Conservation (phyloP, 345 rosid genomes). For the Angophora floribunda region DNA sequence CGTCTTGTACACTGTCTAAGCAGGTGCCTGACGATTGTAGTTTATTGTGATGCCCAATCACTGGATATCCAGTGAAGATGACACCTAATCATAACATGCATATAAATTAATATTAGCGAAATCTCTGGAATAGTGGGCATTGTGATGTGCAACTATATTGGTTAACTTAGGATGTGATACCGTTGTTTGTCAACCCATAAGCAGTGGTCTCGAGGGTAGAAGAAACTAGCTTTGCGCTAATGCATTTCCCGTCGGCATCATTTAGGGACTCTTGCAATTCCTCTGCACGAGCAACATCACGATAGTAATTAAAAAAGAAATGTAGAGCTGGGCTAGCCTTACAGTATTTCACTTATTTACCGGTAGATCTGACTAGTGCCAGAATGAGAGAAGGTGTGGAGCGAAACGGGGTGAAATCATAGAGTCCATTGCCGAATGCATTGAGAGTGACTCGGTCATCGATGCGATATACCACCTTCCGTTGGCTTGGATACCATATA, state of each 20-base stretch:
- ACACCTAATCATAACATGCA: conserved; percentile 15
- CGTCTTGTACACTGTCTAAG: conserved; percentile 48
- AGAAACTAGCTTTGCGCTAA: conserved; percentile 6
- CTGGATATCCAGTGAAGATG: conserved; percentile 61
- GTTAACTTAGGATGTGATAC: conserved; percentile 2
- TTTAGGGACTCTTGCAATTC: conserved; percentile 29
- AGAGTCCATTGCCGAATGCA: conserved; percentile 43
- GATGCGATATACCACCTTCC: conserved; percentile 38
- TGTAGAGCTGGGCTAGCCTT: not conserved
- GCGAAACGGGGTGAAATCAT: conserved; percentile 49
- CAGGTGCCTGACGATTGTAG: conserved; percentile 80
- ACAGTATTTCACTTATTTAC: conserved; percentile 4
- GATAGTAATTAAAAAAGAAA: not conserved
- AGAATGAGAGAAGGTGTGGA: conserved; percentile 20
- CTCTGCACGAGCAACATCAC: conserved; percentile 15
- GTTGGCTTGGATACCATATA: conserved; percentile 63
- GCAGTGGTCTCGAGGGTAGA: conserved; percentile 19
- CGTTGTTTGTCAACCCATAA: conserved; percentile 50
- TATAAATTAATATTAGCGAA: not conserved
- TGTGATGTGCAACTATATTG: not conserved
- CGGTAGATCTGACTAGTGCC: conserved; percentile 36
- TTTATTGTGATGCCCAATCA: conserved; percentile 56
- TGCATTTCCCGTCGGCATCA: conserved; percentile 33
- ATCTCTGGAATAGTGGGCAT: not conserved
- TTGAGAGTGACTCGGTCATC: conserved; percentile 50